These are phyloP conservation scores for Rhizoclosmatium sp. DNA, from an alignment of 192 early-diverging fungal genomes.

Conservation along the genomic window DNA sequence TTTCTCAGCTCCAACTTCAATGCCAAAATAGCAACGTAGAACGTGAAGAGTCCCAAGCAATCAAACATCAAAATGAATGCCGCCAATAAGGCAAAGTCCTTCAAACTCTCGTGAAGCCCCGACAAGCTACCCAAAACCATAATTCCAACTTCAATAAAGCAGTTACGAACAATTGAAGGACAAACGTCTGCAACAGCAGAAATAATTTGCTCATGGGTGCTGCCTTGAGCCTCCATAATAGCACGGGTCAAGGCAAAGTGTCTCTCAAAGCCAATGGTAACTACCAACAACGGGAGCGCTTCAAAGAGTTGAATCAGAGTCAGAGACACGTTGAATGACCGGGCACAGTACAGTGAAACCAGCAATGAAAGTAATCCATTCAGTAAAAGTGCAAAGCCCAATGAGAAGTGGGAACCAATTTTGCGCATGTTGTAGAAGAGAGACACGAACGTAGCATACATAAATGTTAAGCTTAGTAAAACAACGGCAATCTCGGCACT, in stretches of 20 bases:
- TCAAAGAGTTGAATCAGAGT: slow-evolving; percentile 63
- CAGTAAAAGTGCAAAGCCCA: slow-evolving; percentile 59
- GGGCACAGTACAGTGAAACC: slow-evolving; percentile 41
- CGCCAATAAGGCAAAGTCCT: slow-evolving; percentile 83
- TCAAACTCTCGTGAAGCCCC: slow-evolving; percentile 55
- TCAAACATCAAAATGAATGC: slow-evolving; percentile 85
- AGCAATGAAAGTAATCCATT: slow-evolving; percentile 47
- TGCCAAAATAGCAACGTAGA: slow-evolving; percentile 85
- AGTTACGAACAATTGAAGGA: slow-evolving; percentile 74
- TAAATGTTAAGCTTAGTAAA: slow-evolving; percentile 80
- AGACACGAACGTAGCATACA: slow-evolving; percentile 79
- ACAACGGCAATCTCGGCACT: slow-evolving; percentile 82
- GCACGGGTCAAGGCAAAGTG: slow-evolving; percentile 82
- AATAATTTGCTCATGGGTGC: slow-evolving; percentile 62
- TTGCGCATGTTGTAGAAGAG: slow-evolving; percentile 86
- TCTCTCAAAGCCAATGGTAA: slow-evolving; percentile 92
- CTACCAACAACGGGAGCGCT: slow-evolving; percentile 89
- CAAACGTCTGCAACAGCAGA: slow-evolving; percentile 72
- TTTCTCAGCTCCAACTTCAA: slow-evolving; percentile 78
- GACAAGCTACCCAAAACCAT: slow-evolving; percentile 75
- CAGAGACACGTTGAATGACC: slow-evolving; percentile 40
- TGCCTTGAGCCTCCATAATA: slow-evolving; percentile 61
- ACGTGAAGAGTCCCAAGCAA: slow-evolving; percentile 80
- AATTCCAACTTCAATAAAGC: slow-evolving; percentile 82
- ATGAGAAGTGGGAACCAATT: slow-evolving; percentile 81